These are phyloP conservation scores for Citrus medica DNA, from an alignment of 345 rosid genomes.

Conservation along the genomic window DNA sequence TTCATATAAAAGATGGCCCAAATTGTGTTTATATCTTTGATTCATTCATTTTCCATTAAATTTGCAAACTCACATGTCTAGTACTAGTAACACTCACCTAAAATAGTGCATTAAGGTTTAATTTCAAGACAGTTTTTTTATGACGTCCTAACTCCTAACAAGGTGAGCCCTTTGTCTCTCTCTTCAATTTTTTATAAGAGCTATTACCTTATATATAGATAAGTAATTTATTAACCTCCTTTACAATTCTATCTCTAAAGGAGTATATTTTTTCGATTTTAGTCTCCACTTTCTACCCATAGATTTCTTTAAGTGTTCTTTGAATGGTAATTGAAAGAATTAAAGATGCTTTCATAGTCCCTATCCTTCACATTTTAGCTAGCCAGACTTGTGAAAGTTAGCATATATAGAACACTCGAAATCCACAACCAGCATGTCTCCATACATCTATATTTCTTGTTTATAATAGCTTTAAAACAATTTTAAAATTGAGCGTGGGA, in stretches of 20 bases:
- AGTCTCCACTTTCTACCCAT: not conserved
- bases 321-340: not conserved
- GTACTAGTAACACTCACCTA: too few species aligned
- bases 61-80: not conserved
- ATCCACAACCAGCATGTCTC: not conserved
- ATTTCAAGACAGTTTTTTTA: not conserved
- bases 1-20: not conserved
- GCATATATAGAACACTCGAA: not conserved
- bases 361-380: not conserved
- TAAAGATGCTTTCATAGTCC: not conserved
- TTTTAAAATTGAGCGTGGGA: too few species aligned
- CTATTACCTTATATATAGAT: not conserved
- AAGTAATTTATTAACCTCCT: not conserved
- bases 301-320: not conserved
- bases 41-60: not conserved
- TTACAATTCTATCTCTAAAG: not conserved
- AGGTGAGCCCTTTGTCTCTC: not conserved
- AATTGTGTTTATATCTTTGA: not conserved
- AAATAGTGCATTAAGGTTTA: not conserved
- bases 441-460: not conserved
- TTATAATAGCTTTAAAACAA: too few species aligned
- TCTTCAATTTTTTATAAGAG: not conserved
- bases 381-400: not conserved
- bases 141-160: not conserved
- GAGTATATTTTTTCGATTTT: not conserved